Conservation (phyloP, 768 basidiomycete species). For the Fibroporia radiculosa region DNA sequence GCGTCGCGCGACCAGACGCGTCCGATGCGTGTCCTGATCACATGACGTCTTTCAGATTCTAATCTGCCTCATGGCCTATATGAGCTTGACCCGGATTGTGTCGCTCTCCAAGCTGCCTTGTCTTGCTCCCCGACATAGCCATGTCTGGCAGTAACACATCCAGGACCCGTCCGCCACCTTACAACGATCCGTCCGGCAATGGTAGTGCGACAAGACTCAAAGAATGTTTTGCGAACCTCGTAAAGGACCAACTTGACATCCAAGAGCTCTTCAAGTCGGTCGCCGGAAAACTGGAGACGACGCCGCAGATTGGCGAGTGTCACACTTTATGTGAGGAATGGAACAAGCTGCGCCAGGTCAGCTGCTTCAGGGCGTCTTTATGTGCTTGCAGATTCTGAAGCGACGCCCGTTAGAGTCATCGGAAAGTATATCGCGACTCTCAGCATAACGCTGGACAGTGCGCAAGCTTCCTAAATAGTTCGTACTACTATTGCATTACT, state of each 20-base stretch:
- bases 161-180: background rate
- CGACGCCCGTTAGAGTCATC: conserved; percentile 12
- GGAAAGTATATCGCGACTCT: conserved; percentile 20
- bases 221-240: conserved; percentile 17
- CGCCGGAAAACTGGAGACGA: conserved; percentile 18
- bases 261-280: conserved; percentile 20
- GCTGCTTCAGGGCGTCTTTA: background rate
- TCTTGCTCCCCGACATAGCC: conserved; percentile 1
- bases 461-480: conserved; percentile 21
- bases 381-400: background rate
- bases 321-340: conserved; percentile 17
- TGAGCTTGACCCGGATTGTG: background rate
- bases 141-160: background rate
- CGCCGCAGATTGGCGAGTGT: conserved; percentile 18
- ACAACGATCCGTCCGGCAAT: background rate
- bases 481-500: conserved; percentile 3
- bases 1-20: background rate
- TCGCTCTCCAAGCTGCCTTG: background rate
- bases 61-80: background rate
- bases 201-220: conserved; percentile 9
- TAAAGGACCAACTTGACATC: conserved; percentile 21
- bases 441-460: conserved; percentile 22
- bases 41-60: background rate
- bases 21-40: background rate
- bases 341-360: conserved; percentile 19